Evolutionary conservation across 2,329 filamentous ascomycete genomes (phyloP).

Genomic region (Colletotrichum filicis): DNA sequence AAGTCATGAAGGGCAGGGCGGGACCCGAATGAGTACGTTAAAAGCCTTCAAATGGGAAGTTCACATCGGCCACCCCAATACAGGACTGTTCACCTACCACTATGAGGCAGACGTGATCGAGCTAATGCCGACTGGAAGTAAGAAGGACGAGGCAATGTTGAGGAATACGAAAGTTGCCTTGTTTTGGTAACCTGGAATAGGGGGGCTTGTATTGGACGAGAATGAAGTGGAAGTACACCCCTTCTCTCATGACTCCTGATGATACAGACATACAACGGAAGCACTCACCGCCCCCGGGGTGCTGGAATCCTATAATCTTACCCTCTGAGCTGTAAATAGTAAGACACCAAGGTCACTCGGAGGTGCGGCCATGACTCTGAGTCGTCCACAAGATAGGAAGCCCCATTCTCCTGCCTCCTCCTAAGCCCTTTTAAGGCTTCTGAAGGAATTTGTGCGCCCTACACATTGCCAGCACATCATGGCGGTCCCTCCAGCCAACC

Average conservation of each 20-base stretch:
- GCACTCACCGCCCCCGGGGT: background rate
- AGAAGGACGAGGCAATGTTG: background rate
- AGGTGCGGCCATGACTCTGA: background rate
- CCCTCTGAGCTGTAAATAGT: background rate
- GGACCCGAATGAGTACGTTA: background rate
- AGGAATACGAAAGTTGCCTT: background rate
- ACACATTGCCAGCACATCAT: background rate
- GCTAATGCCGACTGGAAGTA: background rate
- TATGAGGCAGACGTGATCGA: background rate
- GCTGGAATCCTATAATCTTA: background rate
- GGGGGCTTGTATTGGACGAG: background rate
- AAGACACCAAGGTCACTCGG: background rate
- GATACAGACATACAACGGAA: background rate
- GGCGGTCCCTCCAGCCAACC: background rate
- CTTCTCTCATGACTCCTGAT: background rate
- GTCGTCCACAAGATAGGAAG: background rate
- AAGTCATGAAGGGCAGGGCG: background rate
- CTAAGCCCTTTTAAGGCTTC: background rate
- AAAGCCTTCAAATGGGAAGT: background rate
- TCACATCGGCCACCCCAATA: too few species aligned
- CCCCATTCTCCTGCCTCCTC: background rate
- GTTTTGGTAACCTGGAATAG: background rate
- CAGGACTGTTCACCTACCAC: background rate
- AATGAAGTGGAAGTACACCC: background rate
- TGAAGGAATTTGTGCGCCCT: background rate